Evolutionary conservation across 257 asterid genomes (phyloP), one percentile per base, ranked within the genome.

Genomic region (Nicotiana undulata): DNA sequence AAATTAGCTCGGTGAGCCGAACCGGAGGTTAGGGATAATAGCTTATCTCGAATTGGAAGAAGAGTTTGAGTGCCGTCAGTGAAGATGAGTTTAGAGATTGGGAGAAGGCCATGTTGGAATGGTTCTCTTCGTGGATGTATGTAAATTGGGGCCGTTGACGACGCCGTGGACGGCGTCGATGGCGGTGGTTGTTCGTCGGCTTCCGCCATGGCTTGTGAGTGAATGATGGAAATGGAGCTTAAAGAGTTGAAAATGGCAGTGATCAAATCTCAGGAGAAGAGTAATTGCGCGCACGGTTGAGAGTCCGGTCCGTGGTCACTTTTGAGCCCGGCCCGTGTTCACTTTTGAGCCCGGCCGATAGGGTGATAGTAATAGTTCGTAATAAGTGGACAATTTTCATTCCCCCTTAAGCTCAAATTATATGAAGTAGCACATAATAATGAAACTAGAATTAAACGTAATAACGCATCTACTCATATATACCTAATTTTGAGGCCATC

Each of bases 91-190:
- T 91, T 95, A 64, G 92, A 92, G 85, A 95, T 88, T 17, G 98
- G 99, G 82, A 95, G 90, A 59, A 95, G 97, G 77, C 99, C 99
- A 82, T 95, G 95, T 74, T 95, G 98, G 90, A 95, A 95, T 18
- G 95, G 94, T 87, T 95, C 99, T 16, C 98, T 90, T 44, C 99
- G 93, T 2, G 98, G 97, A 84, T 87, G 94, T 81, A 95, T 86
- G 81, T 84, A 89, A 74, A 77, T 24, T 46, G 77, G 84, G 65
- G 16, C 26, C 6, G 60, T 24, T n/a, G 61, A 44, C 11, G 34
- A 53, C 20, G 63, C 22, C 37, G 77, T 12, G 6, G 77, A 11
- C 22, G 83, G 82, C 60, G 84, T 63, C 9, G 87, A 78, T 11
- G 81, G 80, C 17, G 83, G 85, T 24, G 78, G 85, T 13, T 81